These are phyloP conservation scores for Cutaneotrichosporon sp. DNA, from an alignment of 1,284 basidiomycete genomes.

Conservation along the genomic window DNA sequence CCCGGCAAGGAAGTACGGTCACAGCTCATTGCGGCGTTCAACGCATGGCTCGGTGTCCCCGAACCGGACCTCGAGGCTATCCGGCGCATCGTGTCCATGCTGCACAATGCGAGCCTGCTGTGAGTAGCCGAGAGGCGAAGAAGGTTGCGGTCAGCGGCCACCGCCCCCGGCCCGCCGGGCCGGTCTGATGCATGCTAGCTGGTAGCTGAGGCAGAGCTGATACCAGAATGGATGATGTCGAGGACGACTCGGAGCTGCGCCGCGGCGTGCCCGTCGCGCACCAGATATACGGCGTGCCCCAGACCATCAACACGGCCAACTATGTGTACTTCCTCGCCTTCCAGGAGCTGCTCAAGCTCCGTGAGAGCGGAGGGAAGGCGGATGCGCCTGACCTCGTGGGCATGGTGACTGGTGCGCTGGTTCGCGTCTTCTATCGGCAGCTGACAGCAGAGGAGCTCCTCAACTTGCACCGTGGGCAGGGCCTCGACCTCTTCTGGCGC, in stretches of 20 bases:
- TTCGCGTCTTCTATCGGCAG: neutral
- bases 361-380: constrained; percentile 35
- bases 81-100: constrained; percentile 80
- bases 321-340: constrained; percentile 94
- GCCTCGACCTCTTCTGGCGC: constrained; percentile 91
- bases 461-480: constrained; percentile 91
- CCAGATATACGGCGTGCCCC: constrained; percentile 92
- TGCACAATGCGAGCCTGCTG: constrained; percentile 93
- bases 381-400: constrained; percentile 36
- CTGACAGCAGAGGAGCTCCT: constrained; percentile 71
- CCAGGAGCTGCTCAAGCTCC: constrained; percentile 69
- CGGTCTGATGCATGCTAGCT: neutral
- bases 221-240: constrained; percentile 89
- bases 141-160: too few relatives aligned
- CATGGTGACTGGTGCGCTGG: constrained; percentile 65
- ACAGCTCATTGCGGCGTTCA: constrained; percentile 91
- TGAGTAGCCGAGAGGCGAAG: constrained; percentile 58
- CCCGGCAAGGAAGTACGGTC: constrained; percentile 93
- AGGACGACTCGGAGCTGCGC: constrained; percentile 89
- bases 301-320: constrained; percentile 97
- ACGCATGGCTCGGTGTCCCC: constrained; percentile 85
- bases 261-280: constrained; percentile 87
- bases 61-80: constrained; percentile 70
- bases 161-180: too few relatives aligned
- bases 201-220: neutral